Evolutionary conservation across 805 yeast species (phyloP).

Genomic region (Lachancea sp.): DNA sequence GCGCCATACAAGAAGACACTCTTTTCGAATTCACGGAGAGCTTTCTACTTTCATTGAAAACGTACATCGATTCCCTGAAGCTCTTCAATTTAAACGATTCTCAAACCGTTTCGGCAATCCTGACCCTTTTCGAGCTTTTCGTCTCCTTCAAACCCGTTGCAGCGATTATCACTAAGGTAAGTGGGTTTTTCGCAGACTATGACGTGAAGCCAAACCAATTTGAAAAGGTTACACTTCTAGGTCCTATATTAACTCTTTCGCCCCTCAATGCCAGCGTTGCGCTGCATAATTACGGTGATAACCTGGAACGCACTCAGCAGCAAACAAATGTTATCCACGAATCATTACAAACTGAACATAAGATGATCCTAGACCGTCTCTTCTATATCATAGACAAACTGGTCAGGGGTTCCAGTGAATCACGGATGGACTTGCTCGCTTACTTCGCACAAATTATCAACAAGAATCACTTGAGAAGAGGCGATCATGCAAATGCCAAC

Average conservation of each 20-base stretch:
- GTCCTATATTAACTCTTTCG: conserved; percentile 69
- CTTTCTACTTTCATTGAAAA: conserved; percentile 34
- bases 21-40: conserved; percentile 52
- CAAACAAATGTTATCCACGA: conserved; percentile 48
- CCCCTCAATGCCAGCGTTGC: conserved; percentile 57
- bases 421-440: conserved; percentile 57
- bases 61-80: conserved; percentile 27
- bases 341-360: conserved; percentile 59
- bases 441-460: conserved; percentile 74
- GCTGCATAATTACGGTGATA: conserved; percentile 40
- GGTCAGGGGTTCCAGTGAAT: conserved; percentile 60
- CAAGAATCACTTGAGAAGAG: conserved; percentile 78
- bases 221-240: conserved; percentile 62
- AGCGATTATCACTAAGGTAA: conserved; percentile 48
- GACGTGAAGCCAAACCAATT: conserved; percentile 43
- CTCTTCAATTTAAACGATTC: conserved; percentile 44
- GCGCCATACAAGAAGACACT: conserved; percentile 62
- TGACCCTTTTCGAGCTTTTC: conserved; percentile 52
- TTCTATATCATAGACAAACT: conserved; percentile 67
- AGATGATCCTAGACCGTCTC: conserved; percentile 51
- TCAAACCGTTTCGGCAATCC: conserved; percentile 41
- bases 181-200: conserved; percentile 45
- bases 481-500: conserved; percentile 67
- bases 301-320: conserved; percentile 31
- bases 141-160: conserved; percentile 59